Evolutionary conservation across 805 yeast genomes (phyloP), one percentile per base, ranked within the genome.

Genomic region (Lipomyces orientalis): DNA sequence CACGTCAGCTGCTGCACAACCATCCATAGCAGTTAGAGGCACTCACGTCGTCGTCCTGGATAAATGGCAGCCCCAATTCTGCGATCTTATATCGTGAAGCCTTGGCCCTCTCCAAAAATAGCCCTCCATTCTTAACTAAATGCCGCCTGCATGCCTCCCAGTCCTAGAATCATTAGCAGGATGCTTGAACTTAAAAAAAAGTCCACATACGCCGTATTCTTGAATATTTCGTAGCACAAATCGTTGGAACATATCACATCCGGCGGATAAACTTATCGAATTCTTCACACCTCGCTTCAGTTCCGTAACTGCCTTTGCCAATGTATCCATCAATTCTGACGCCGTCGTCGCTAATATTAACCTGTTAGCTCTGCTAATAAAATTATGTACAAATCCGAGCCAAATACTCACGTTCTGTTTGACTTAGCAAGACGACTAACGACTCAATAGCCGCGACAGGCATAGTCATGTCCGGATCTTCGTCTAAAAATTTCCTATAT

Each of bases 371-470:
- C 14, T 7, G 9, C 16, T 6, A 31, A n/a, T 14, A 54, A 22
- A 12, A 49, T n/a, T n/a, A n/a, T 19, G 22, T n/a, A 34, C 19
- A 4, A 25, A 8, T 8, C n/a, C 6, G 31, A 57, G 25, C 33
- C 31, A 9, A 33, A 22, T 2, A 68, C 78, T 57, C 67, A 76
- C 79, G 98, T 77, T 92, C 93, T 73, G 92, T 89, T 60, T 88
- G 87, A 71, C 88, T 85, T 35, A 94, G 80, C 79, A 95, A 85
- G 8, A 95, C 90, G 34, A 95, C 97, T 57, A 95, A 82, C 12
- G 97, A 87, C 81, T 95, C 98, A 75, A 95, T 95, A 46, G 99
- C 99, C 55, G 99, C 99, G 43, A 95, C 91, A 0, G 99, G 99
- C 98, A 93, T 95, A 5, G 99, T 93, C 88, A 95, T 91, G 65